phyloP scores from a whole-genome alignment of 2,329 filamentous ascomycete species.

The Verticillium longisporum region DNA sequence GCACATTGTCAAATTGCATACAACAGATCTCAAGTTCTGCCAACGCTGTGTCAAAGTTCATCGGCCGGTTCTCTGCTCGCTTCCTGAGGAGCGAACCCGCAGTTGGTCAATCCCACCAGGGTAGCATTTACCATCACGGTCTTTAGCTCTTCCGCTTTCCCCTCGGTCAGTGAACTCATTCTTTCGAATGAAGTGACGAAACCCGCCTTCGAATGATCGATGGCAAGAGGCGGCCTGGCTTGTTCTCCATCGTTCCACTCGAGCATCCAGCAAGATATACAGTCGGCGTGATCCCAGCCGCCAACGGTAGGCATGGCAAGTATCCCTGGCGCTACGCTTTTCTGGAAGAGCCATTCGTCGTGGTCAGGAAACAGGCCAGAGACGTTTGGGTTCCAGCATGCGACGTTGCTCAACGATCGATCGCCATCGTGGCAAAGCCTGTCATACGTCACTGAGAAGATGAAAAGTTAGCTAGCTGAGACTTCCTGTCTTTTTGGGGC shows the following conservation, averaged over 20 bases:
- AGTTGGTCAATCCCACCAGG: not conserved
- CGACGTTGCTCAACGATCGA: not conserved
- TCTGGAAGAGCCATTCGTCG: not conserved
- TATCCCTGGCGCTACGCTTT: not conserved
- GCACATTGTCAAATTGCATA: too few species aligned
- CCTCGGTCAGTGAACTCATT: not conserved
- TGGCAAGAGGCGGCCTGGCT: not conserved
- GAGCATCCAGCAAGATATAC: not conserved
- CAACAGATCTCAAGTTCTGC: too few species aligned
- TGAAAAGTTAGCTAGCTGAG: too few species aligned
- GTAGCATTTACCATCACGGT: not conserved
- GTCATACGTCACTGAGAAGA: not conserved
- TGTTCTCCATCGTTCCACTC: not conserved
- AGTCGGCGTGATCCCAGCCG: not conserved
- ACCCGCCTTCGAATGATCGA: not conserved
- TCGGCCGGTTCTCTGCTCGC: not conserved
- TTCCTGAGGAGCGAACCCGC: not conserved
- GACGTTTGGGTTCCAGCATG: slow-evolving; percentile 1
- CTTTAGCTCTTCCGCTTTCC: not conserved
- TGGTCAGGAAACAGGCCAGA: not conserved
- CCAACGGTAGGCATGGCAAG: not conserved
- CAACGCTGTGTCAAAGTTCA: not conserved
- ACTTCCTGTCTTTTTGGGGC: too few species aligned
- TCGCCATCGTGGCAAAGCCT: not conserved
- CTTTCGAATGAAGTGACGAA: not conserved